These are phyloP conservation scores for Paradendryphiella salina DNA, from an alignment of 2,329 filamentous ascomycete genomes.

Conservation along the genomic window DNA sequence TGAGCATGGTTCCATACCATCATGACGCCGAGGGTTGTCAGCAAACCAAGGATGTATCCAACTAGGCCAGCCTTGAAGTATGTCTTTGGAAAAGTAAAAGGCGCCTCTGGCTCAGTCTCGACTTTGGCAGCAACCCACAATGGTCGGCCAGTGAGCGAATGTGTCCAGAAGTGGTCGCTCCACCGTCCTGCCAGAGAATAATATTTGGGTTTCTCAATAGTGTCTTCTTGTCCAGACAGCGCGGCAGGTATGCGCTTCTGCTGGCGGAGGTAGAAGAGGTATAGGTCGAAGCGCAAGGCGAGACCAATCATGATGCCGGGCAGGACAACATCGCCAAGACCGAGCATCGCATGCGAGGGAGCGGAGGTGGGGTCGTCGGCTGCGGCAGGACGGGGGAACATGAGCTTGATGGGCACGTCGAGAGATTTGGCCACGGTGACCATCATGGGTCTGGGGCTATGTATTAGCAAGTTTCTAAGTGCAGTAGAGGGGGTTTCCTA, in stretches of 20 bases:
- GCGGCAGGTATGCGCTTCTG: conserved; percentile 47
- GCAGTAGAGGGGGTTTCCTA: conserved; percentile 45
- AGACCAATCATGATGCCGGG: conserved; percentile 89
- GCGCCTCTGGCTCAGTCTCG: conserved; percentile 24
- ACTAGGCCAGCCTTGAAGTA: conserved; percentile 79
- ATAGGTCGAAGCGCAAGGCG: conserved; percentile 88
- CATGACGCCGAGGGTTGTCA: conserved; percentile 75
- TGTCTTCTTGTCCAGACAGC: conserved; percentile 15
- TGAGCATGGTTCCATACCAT: conserved; percentile 79
- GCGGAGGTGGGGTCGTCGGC: conserved; percentile 50
- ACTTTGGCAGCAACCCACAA: conserved; percentile 22
- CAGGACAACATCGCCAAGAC: conserved; percentile 90
- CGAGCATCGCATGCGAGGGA: conserved; percentile 70
- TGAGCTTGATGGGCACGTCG: conserved; percentile 89
- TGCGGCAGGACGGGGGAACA: conserved; percentile 69
- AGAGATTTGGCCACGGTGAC: conserved; percentile 83
- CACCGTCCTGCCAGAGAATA: conserved; percentile 67
- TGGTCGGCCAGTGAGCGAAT: conserved; percentile 38
- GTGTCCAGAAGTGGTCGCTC: conserved; percentile 83
- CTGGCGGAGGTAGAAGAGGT: conserved; percentile 75
- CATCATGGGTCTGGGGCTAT: conserved; percentile 68
- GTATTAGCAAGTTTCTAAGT: conserved; percentile 8
- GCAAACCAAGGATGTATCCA: conserved; percentile 79
- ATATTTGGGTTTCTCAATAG: conserved; percentile 48
- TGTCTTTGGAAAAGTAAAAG: conserved; percentile 69